Conservation (phyloP, 179 eudicot species). For the Gypsophila paniculata region DNA sequence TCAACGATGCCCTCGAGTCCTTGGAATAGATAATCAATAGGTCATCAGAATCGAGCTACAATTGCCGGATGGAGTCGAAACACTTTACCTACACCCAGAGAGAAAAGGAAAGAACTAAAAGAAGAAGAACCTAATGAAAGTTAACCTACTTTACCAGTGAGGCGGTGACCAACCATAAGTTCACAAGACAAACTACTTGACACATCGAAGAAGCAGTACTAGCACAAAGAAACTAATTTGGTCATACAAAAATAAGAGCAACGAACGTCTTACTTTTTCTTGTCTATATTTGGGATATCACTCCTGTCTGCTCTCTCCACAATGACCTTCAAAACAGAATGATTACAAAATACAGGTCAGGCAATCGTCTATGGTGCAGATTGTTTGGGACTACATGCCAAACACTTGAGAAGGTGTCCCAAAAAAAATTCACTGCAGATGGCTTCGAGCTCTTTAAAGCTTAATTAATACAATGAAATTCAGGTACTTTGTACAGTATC, state of each 20-base stretch:
- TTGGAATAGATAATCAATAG: no score
- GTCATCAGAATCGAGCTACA: no score
- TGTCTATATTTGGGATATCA: slow-evolving; percentile 67
- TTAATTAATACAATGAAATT: neutral
- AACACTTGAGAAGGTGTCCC: neutral
- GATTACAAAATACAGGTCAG: slow-evolving; percentile 6
- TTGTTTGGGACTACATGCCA: neutral
- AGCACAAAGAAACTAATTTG: neutral
- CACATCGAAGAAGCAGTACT: neutral
- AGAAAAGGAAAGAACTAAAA: neutral
- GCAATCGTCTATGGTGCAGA: neutral
- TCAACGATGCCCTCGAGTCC: no score
- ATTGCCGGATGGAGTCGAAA: no score
- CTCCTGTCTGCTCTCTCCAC: slow-evolving; percentile 75
- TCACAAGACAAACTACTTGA: neutral
- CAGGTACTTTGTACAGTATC: no score
- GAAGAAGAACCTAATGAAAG: neutral
- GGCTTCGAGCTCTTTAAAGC: neutral
- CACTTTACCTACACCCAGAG: no score
- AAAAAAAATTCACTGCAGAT: neutral
- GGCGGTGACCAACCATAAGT: neutral
- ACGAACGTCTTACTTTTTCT: slow-evolving; percentile 49
- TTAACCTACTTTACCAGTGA: neutral
- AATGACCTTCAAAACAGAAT: slow-evolving; percentile 41
- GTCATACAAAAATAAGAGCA: neutral